Conservation (phyloP, 108 stramenopile species). For the Chaetoceros tenuissimus region DNA sequence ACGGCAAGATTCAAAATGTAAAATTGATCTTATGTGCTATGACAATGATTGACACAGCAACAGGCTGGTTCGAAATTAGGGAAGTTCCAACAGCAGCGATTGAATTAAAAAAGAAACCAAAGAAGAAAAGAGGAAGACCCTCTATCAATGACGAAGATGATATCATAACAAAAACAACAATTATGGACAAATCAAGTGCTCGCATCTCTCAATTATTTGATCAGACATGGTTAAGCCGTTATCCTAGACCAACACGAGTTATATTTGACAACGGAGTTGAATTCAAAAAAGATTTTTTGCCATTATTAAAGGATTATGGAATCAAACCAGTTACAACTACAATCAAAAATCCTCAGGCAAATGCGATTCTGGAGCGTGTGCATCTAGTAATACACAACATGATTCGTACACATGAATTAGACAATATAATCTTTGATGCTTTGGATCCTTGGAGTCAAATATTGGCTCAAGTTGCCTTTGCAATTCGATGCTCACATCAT, state of each 20-base stretch:
- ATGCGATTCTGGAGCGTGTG: slow-evolving; percentile 18
- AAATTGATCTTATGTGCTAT: slow-evolving; percentile 20
- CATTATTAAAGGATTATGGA: slow-evolving; percentile 13
- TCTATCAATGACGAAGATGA: too few relatives aligned
- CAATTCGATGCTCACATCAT: too few relatives aligned
- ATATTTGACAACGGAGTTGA: slow-evolving; percentile 28
- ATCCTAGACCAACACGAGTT: slow-evolving; percentile 16
- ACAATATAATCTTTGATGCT: too few relatives aligned
- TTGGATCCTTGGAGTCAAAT: too few relatives aligned
- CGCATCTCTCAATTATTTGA: slow-evolving; percentile 9
- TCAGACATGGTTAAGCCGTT: slow-evolving; percentile 25
- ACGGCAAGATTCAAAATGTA: background rate
- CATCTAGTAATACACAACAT: slow-evolving; percentile 13
- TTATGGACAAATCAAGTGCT: slow-evolving; percentile 13
- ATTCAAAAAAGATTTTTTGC: too few relatives aligned
- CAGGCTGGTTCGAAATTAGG: slow-evolving; percentile 33
- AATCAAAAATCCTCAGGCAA: slow-evolving; percentile 28
- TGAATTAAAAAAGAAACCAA: too few relatives aligned
- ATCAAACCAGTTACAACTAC: slow-evolving; percentile 18
- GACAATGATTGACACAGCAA: slow-evolving; percentile 37
- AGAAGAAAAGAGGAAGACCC: too few relatives aligned
- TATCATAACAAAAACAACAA: too few relatives aligned
- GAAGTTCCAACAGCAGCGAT: too few relatives aligned
- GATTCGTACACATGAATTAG: slow-evolving; percentile 14
- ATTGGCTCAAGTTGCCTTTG: too few relatives aligned